Base-by-base conservation (phyloP, 1,284 basidiomycete species). In the Garcileccinum viscosum region DNA sequence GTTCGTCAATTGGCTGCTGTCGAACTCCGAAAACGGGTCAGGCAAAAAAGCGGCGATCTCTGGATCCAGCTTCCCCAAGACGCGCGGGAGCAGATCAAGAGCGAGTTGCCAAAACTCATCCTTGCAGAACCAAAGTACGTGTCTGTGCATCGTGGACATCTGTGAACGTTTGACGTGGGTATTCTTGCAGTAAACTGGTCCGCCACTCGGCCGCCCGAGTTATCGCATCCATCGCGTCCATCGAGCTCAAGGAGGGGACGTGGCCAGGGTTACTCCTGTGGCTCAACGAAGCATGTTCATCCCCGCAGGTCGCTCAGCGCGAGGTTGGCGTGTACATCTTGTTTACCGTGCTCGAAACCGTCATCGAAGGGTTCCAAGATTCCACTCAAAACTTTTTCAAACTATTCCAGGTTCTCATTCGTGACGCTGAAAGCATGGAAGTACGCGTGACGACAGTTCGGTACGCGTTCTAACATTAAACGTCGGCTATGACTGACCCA, bases 1-100 rank as follows among this genome's bases (percentile, higher is more conserved):
- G 92, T 98, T 70, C 95, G 97, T 67, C 98, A 99, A 90, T 90
- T 99, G 30, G 95, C 97, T 63, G 96, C 97, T n/a, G 97, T 99
- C 69, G 98, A 99, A 84, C 87, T 99, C 78, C 88, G 98, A 74
- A 99, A 99, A 87, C 93, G 97, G 71, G 89, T 99, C 68, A 82
- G 87, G 32, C 88, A 91, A 80, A 93, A 92, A 77, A 93, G 92
- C 74, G 94, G 93, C 66, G 91, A 90, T 80, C 84, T 97, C 50
- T 99, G 98, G 97, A 86, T 90, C 50, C 86, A 90, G 75, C 88
- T 96, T 66, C 82, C 90, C 58, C 88, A 89, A 78, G 84, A 87
- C 62, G 87, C 94, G 71, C 91, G 97, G 65, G 86, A 90, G 73
- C 87, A 94, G 78, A 95, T 99, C 84, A 99, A 99, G 86, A 81